phyloP scores from a whole-genome alignment of 2,329 filamentous ascomycete genomes.

The Colletotrichum plurivorum region DNA sequence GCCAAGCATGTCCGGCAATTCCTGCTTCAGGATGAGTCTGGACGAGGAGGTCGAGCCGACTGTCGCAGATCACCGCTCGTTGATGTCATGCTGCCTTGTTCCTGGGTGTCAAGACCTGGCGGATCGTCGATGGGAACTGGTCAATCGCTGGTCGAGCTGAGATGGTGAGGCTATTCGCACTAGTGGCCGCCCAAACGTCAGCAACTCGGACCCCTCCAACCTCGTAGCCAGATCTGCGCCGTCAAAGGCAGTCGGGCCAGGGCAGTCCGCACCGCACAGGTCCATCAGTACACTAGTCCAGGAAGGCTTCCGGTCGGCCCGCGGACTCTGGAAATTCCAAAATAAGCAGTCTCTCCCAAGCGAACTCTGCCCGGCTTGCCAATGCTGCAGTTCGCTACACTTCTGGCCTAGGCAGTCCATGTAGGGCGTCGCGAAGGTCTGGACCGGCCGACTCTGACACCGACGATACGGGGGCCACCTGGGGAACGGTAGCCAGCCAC shows the following conservation, averaged over 20 bases:
- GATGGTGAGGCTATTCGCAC: constrained; percentile 33
- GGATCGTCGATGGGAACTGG: constrained; percentile 9
- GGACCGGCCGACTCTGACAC: constrained; percentile 14
- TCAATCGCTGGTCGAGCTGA: constrained; percentile 5
- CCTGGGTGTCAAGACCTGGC: neutral
- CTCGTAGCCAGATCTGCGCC: neutral
- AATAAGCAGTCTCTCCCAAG: constrained; percentile 16
- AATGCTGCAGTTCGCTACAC: constrained; percentile 15
- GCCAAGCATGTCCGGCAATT: constrained; percentile 30
- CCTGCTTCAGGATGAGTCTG: constrained; percentile 15
- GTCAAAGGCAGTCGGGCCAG: no score
- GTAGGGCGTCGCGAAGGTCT: constrained; percentile 9
- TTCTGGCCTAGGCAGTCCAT: constrained; percentile 27
- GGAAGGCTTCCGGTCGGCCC: constrained; percentile 1
- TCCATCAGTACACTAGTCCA: neutral
- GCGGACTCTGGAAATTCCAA: constrained; percentile 4
- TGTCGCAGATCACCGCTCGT: constrained; percentile 28
- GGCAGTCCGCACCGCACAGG: neutral
- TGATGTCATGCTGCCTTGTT: constrained; percentile 24
- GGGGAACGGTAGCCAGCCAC: constrained; percentile 16
- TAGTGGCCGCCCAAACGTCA: constrained; percentile 18
- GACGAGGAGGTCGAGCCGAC: constrained; percentile 27
- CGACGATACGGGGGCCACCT: neutral
- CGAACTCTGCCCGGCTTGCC: neutral
- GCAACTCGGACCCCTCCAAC: constrained; percentile 6